Evolutionary conservation across 2,329 filamentous ascomycete genomes (phyloP), one percentile per base, ranked within the genome.

Genomic region (Aspergillus carbonarius): DNA sequence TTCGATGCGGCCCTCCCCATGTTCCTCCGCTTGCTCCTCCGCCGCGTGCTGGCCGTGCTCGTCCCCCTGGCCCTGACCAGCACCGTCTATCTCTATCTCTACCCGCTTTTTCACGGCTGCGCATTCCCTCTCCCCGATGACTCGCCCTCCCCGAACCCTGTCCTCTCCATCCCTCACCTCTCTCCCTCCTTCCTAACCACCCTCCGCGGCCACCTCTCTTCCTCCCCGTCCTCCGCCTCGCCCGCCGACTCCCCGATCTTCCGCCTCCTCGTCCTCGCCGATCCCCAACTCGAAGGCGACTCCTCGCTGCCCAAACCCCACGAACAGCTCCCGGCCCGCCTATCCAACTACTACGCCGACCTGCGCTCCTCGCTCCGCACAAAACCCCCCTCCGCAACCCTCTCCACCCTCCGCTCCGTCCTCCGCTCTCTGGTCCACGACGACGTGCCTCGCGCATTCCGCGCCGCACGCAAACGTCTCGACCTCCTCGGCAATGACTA

Each of bases 401-500:
- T 68, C 54, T 57, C 62, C 34, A 67, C 66, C 20, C 46, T 74
- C 23, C 62, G 54, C 32, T 58, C 61, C 7, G 66, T 65, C 5
- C 47, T 74, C 13, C 59, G 53, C 25, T 63, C 60, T 10, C 59
- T 91, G 34, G 79, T 82, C 63, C 80, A 85, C 59, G 82, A 88
- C 58, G 92, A 96, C 72, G 77, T 92, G 2, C 87, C 86, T 6
- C 83, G 85, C 64, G 81, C 87, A 17, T 65, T 93, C 51, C 81
- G 87, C 65, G 88, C 87, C 1, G 79, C 83, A 52, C 85, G 91
- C 63, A 99, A 99, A 78, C 83, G 85, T 17, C 74, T 99, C 66
- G 95, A 99, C 74, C 84, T 97, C 1, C 85, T 92, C 69, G 95
- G 95, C 4, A 99, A 99, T 75, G 95, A 99, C 76, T 91, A 87